phyloP scores from a whole-genome alignment of 441 rosid genomes.

The Syzygium syzygioides region DNA sequence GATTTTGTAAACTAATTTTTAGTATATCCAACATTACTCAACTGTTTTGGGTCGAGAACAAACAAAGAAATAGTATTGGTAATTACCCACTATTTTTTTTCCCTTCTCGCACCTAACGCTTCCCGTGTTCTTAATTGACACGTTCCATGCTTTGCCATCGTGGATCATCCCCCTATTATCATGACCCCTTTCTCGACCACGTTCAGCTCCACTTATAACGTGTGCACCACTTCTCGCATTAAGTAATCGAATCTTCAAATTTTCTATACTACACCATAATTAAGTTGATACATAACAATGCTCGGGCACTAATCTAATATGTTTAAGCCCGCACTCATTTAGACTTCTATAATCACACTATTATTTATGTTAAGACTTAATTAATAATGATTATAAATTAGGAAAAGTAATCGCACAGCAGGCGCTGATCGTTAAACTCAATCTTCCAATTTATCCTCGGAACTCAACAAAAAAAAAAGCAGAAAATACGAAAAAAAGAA shows the following conservation, averaged over 20 bases:
- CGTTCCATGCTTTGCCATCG: background rate
- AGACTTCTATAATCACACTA: too few species aligned
- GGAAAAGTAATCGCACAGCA: background rate
- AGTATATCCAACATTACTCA: background rate
- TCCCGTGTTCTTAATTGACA: background rate
- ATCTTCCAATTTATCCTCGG: background rate
- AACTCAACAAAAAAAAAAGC: background rate
- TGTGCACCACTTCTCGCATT: background rate
- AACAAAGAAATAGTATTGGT: background rate
- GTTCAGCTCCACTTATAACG: background rate
- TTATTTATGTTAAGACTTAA: background rate
- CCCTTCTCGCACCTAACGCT: accelerated
- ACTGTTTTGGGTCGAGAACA: background rate
- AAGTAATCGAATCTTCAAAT: background rate
- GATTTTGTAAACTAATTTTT: background rate
- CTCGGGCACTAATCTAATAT: too few species aligned
- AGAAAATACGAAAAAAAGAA: background rate
- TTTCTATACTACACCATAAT: background rate
- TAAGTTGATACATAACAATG: background rate
- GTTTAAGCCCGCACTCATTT: too few species aligned
- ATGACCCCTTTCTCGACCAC: background rate
- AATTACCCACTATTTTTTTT: background rate
- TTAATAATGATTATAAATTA: background rate
- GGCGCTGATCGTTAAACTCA: background rate
- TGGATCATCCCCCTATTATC: background rate